Base-by-base conservation (phyloP, 23 red algal genomes). In the Gracilaria caudata region DNA sequence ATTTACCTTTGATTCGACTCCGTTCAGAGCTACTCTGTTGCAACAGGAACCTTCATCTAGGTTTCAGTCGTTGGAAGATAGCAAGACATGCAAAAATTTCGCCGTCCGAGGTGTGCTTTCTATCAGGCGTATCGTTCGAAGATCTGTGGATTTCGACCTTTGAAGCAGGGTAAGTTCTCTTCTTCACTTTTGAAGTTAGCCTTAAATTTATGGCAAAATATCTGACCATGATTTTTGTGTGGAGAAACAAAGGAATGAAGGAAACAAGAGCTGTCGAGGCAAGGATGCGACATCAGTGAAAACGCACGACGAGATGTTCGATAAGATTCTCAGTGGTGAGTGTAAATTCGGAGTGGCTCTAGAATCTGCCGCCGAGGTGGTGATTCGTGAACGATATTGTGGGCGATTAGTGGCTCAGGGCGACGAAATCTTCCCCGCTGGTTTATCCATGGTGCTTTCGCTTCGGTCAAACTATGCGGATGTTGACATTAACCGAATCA, bases 51-150 rank as follows among this genome's bases (percentile, higher is more conserved):
- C 34, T 1, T 30, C 41, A 7, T 72, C 61, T 16, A n/a, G 29
- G 26, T 86, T 73, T 3, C 4, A 5, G 9, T 65, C 61, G 3
- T 16, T 72, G n/a, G 9, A 34, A 19, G 82, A 86, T n/a, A 56
- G 73, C 25, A 32, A 75, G 41, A 86, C 55, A 2, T 86, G 82
- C 46, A 33, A 59, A n/a, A 11, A 86, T 86, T 0, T 20, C 30
- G 33, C 38, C 82, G 16, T 47, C 32, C 13, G 82, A 86, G 7
- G 82, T 86, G 16, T 86, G 82, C 65, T 19, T 86, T 41, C 29
- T 24, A 16, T 10, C 26, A 9, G 65, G 57, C 14, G 82, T 61
- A 5, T 21, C 82, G 13, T 38, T 75, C 6, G 64, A 68, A n/a
- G 43, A 33, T 7, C 71, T 73, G 41, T 86, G 82, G 82, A 57